These are phyloP conservation scores for Alternaria gansuensis DNA, from an alignment of 2,329 filamentous ascomycete species.

Conservation along the genomic window DNA sequence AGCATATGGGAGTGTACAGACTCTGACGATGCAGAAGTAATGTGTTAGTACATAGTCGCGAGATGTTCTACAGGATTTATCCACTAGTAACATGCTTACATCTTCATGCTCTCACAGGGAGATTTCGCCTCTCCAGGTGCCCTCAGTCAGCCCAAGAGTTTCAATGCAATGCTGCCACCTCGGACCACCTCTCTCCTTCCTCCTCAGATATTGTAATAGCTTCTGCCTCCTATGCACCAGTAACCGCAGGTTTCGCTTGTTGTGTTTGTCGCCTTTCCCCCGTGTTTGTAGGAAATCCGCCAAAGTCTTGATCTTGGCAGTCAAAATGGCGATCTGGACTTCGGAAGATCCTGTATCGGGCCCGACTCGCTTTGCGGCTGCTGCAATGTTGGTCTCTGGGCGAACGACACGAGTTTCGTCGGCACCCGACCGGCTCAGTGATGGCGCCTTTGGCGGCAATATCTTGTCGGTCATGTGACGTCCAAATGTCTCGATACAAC, in stretches of 20 bases:
- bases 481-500: conserved; percentile 87
- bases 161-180: conserved; percentile 88
- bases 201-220: conserved; percentile 83
- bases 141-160: conserved; percentile 84
- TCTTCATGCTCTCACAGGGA: conserved; percentile 62
- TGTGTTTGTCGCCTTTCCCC: conserved; percentile 87
- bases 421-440: conserved; percentile 58
- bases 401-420: conserved; percentile 56
- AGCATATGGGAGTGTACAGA: not conserved
- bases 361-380: conserved; percentile 70
- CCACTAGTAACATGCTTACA: not conserved
- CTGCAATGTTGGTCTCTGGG: conserved; percentile 50
- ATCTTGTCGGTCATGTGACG: conserved; percentile 83
- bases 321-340: conserved; percentile 97
- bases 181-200: conserved; percentile 88
- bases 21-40: not conserved
- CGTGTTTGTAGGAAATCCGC: conserved; percentile 74
- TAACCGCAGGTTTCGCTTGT: conserved; percentile 87
- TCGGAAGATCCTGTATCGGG: conserved; percentile 94
- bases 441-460: conserved; percentile 67
- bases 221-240: conserved; percentile 91
- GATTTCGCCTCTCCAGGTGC: conserved; percentile 92
- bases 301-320: conserved; percentile 87
- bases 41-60: not conserved
- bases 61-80: not conserved